Base-by-base conservation (phyloP, 108 stramenopile genomes). In the Skeletonema tropicum region DNA sequence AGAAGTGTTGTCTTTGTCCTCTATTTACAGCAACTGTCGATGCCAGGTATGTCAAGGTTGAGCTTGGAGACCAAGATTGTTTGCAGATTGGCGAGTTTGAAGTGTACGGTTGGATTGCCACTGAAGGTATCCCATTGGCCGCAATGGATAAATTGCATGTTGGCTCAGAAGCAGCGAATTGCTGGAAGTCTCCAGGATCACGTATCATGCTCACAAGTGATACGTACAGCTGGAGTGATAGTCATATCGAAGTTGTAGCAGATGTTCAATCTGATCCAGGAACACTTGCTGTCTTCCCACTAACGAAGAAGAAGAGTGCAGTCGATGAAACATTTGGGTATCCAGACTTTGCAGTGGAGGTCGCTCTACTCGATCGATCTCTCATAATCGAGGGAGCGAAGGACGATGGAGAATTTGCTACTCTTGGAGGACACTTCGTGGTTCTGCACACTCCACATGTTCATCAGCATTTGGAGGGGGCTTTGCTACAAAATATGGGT, bases 311-410 rank as follows among this genome's bases (percentile, higher is more conserved):
- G 3, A 68, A 68, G 66, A 59, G 17, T 58, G 66, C 66, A 0
- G 66, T 61, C 5, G 57, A 68, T 9, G 66, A 68, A 38, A 62
- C 61, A 10, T 62, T 62, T 30, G 61, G 61, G 0, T 62, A 62
- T 61, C 79, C 72, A 12, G 70, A 72, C 60, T 77, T 81, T 41
- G 83, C 83, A 1, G 80, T 80, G 3, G 85, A 86, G 57, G 79
- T 86, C 11, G 85, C 79, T 21, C 32, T 82, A 14, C 75, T 86
- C 14, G 74, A 49, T 15, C 78, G 85, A 19, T 79, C 71, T 21
- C 71, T 86, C 59, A 38, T 73, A 6, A 75, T 86, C 68, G 68
- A 78, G 46, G 84, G 68, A 31, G 76, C 23, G 25, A 30, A 73
- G 15, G 72, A 73, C 25, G 30, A 17, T 11, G 48, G 26, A 17